Conservation (phyloP, 768 basidiomycete species). For the Hygrocybe punicea region DNA sequence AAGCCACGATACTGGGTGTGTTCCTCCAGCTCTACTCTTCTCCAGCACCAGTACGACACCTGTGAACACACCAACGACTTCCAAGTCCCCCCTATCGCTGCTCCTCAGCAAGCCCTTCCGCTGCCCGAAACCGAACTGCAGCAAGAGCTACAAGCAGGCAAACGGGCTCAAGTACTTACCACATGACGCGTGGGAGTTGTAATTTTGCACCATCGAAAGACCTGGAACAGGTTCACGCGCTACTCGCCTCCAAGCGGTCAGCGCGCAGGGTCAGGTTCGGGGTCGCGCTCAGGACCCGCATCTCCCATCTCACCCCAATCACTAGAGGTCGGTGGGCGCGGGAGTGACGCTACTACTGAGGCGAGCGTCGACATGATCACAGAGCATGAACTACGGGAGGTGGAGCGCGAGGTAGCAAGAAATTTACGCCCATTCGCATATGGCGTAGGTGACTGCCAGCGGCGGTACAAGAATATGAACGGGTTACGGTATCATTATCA, state of each 20-base stretch:
- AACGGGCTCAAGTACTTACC: conserved; percentile 95
- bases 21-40: conserved; percentile 35
- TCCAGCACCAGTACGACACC: conserved; percentile 29
- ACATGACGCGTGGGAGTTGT: conserved; percentile 89
- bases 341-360: not conserved
- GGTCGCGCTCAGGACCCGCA: not conserved
- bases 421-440: conserved; percentile 83
- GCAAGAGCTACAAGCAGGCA: conserved; percentile 94
- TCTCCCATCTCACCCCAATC: conserved; percentile 1
- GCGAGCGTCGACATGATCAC: conserved; percentile 38
- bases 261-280: not conserved
- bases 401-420: conserved; percentile 82
- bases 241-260: conserved; percentile 54
- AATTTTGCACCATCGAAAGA: conserved; percentile 91
- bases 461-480: conserved; percentile 99
- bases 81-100: conserved; percentile 38
- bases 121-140: conserved; percentile 93
- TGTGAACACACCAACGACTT: conserved; percentile 39
- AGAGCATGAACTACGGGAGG: conserved; percentile 64
- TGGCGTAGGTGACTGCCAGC: conserved; percentile 78
- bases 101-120: conserved; percentile 81
- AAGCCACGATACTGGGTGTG: conserved; percentile 39
- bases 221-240: conserved; percentile 68
- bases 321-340: not conserved
- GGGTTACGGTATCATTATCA: conserved; percentile 95